Conservation (phyloP, 106 monocot genomes). For the Apostasia shenzhenica region DNA sequence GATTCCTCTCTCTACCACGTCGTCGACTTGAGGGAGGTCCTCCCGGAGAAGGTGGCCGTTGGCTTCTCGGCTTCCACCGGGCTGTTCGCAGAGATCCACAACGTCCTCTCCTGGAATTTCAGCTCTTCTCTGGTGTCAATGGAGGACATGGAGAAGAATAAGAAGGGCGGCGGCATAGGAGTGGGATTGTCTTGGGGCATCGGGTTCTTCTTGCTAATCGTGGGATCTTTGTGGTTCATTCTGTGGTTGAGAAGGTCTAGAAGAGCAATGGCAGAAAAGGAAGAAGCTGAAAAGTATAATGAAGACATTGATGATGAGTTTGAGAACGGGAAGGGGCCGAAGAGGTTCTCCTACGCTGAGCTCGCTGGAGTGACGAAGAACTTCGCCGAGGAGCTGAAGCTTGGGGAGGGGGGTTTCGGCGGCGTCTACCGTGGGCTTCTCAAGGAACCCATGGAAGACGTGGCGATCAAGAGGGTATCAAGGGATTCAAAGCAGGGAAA, state of each 20-base stretch:
- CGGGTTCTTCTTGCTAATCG: background rate
- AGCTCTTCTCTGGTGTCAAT: constrained; percentile 13
- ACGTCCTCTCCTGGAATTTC: constrained; percentile 56
- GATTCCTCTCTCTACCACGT: constrained; percentile 16
- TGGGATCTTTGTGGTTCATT: constrained; percentile 7
- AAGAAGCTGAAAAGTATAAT: constrained; percentile 11
- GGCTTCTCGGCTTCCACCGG: constrained; percentile 75
- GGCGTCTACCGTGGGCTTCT: constrained; percentile 41
- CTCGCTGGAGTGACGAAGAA: constrained; percentile 37
- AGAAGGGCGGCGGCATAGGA: background rate
- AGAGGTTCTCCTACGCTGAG: constrained; percentile 27
- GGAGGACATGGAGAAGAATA: constrained; percentile 4
- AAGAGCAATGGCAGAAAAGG: background rate
- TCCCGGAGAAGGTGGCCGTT: constrained; percentile 43
- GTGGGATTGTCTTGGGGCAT: background rate
- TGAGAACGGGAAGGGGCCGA: constrained; percentile 32
- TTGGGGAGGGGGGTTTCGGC: constrained; percentile 64
- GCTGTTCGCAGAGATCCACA: constrained; percentile 28
- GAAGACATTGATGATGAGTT: constrained; percentile 24
- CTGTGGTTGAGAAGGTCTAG: constrained; percentile 5
- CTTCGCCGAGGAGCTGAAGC: constrained; percentile 39
- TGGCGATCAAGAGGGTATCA: constrained; percentile 51
- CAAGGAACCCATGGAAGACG: constrained; percentile 14
- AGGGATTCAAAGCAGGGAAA: constrained; percentile 46
- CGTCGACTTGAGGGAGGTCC: constrained; percentile 31